Base-by-base conservation (phyloP, 176 grass and related monocot species). In the Lolium multiflorum region DNA sequence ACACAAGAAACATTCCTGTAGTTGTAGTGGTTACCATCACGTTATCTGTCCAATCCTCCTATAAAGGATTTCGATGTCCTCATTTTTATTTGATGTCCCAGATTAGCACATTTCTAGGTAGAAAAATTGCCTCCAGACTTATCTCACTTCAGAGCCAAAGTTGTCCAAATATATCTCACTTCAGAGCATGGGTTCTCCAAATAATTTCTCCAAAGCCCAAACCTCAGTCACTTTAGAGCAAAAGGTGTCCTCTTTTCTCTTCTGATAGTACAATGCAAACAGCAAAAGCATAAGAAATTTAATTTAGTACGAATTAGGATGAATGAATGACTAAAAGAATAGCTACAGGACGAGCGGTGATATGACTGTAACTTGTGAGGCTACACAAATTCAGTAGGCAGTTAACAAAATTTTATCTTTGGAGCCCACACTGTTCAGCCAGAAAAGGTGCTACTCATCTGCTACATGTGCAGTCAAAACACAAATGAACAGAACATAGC, bases 1-100 rank as follows among this genome's bases (percentile, higher is more conserved):
- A 94, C 74, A 94, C 55, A 81, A 90, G 50, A 87, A 98, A 92
- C 78, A 88, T 85, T 52, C 77, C 93, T 16, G 88, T 43, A 86
- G 88, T 37, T 78, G 93, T 88, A 84, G 82, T 57, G 60, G 82
- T 79, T 77, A 95, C 44, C 82, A 92, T 81, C 71, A 63, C 46
- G 49, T 66, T 83, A 89, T 87, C 84, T 56, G 50, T 82, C 68
- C 43, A 58, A 39, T 71, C 48, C 54, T 89, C 77, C 39, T 84
- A 59, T 50, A 83, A 78, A 78, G 24, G 57, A 58, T 55, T 76
- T 2, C 6, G 37, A 4, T 65, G 69, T 56, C 58, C 49, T 85
- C 89, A 75, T 90, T 90, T 83, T 28, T 16, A 82, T 81, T 49
- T 63, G 82, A 71, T 81, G 35, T 43, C 74, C 86, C 85, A 37